Percentiles rank a stretch among this genome's conserved stretches.
Evolutionary conservation across 805 yeast species (phyloP).

Genomic region (Starmera pachycereana): DNA sequence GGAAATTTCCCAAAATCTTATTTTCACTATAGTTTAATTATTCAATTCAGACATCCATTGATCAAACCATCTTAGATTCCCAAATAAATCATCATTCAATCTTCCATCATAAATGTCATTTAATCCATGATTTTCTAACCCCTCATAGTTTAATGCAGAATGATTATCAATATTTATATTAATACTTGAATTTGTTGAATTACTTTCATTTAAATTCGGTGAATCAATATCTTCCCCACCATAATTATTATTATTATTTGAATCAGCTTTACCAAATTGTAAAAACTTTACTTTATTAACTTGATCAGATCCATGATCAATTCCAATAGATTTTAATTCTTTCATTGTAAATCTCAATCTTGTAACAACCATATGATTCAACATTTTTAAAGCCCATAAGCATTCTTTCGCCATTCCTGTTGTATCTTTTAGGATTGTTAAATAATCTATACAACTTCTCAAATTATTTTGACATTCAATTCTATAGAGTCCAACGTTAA

Average conservation of each 20-base stretch:
- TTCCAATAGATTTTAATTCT: slow-evolving; percentile 31
- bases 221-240: background rate
- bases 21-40: background rate
- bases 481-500: slow-evolving; percentile 30
- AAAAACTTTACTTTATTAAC: slow-evolving; percentile 38
- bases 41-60: slow-evolving; percentile 25
- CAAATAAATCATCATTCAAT: slow-evolving; percentile 24
- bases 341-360: slow-evolving; percentile 31
- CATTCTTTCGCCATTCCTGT: slow-evolving; percentile 47
- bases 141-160: slow-evolving; percentile 1
- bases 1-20: too few relatives aligned
- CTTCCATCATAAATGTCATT: slow-evolving; percentile 1
- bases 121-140: slow-evolving; percentile 2
- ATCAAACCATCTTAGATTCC: slow-evolving; percentile 45
- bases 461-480: slow-evolving; percentile 6
- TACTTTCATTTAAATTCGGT: background rate
- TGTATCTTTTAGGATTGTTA: slow-evolving; percentile 17
- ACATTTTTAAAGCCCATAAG: slow-evolving; percentile 49
- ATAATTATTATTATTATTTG: background rate
- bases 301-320: slow-evolving; percentile 41
- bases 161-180: background rate
- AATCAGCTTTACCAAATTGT: slow-evolving; percentile 33
- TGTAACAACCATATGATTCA: slow-evolving; percentile 39
- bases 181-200: background rate
- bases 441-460: slow-evolving; percentile 10